Base-by-base conservation (phyloP, 1,284 basidiomycete species). In the Leccinum subfulvum region DNA sequence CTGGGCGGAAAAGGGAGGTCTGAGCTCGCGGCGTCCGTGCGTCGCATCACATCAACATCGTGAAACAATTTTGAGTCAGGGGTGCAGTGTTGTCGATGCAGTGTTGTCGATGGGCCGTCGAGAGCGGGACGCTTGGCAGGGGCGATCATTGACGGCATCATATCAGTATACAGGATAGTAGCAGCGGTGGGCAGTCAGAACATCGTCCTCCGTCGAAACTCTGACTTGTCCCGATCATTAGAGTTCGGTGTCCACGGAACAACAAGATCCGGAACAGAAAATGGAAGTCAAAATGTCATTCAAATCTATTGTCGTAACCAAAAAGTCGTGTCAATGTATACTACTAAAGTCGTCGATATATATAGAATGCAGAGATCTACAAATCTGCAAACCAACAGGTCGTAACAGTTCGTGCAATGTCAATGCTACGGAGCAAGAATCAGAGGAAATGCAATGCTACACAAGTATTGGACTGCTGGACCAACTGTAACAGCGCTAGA, bases 391-490 rank as follows among this genome's bases (percentile, higher is more conserved):
- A 60, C 53, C 16, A 49, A 55, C 10, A 56, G 35, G 53, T 66
- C 63, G 58, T 72, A 67, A 67, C 54, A 49, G 13, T 54, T 68
- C 65, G 41, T 63, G 57, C 18, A 60, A 54, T 67, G 67, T 10
- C n/a, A 65, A 61, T 62, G 63, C 39, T 59, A 56, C 61, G 60
- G 60, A 62, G 63, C 57, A 68, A 72, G 55, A 71, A 65, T 51
- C 58, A 47, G 59, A 53, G 65, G 62, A 71, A 70, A 68, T 64
- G 65, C 69, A 73, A 76, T 75, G 72, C 72, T 73, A 73, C 72
- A 76, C 49, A 62, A 73, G 51, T 58, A 68, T 62, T 49, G 57
- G 60, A 64, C 65, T 67, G 69, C 71, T 70, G 64, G 66, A 70
- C 74, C 73, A 67, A 71, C 65, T n/a, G n/a, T n/a, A n/a, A n/a